Percentiles rank a stretch among this genome's conserved stretches.
Conservation (phyloP, 2,329 filamentous ascomycete species). For the Colletotrichum tropicale region DNA sequence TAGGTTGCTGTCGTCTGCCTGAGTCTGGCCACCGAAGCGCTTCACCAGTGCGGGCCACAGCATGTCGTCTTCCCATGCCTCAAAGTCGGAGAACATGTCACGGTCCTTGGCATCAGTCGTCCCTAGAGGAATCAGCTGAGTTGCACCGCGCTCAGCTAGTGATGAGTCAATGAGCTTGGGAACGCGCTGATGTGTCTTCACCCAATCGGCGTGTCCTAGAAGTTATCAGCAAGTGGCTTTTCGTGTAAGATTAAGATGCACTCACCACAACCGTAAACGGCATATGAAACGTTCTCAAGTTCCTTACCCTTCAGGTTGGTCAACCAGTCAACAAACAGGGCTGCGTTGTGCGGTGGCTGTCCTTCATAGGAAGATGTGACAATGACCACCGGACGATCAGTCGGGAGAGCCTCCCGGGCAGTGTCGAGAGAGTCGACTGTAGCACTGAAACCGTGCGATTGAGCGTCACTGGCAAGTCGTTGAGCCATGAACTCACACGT, state of each 20-base stretch:
- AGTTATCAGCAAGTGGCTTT: not conserved
- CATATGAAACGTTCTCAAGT: constrained; percentile 60
- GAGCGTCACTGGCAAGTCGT: constrained; percentile 59
- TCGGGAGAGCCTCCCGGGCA: constrained; percentile 60
- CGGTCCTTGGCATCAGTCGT: constrained; percentile 65
- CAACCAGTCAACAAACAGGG: constrained; percentile 69
- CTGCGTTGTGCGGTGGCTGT: constrained; percentile 71
- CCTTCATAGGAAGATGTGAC: constrained; percentile 74
- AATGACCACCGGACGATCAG: constrained; percentile 62
- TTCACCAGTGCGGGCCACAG: constrained; percentile 55
- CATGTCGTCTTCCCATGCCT: constrained; percentile 67
- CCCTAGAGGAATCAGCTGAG: constrained; percentile 48
- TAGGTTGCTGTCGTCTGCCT: constrained; percentile 27
- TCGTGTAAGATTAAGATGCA: not conserved
- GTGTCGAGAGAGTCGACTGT: constrained; percentile 60
- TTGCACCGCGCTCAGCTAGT: constrained; percentile 42
- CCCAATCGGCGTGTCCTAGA: constrained; percentile 52
- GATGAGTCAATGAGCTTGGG: constrained; percentile 65
- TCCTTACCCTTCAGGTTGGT: constrained; percentile 49
- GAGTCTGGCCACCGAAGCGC: constrained; percentile 55
- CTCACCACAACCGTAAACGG: constrained; percentile 68
- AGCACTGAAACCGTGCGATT: constrained; percentile 58
- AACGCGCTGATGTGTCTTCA: constrained; percentile 68
- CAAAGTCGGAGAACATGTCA: constrained; percentile 71
- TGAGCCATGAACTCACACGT: constrained; percentile 72